Conservation (phyloP, 164 flowering plant genomes). For the Tinospora cordifolia region DNA sequence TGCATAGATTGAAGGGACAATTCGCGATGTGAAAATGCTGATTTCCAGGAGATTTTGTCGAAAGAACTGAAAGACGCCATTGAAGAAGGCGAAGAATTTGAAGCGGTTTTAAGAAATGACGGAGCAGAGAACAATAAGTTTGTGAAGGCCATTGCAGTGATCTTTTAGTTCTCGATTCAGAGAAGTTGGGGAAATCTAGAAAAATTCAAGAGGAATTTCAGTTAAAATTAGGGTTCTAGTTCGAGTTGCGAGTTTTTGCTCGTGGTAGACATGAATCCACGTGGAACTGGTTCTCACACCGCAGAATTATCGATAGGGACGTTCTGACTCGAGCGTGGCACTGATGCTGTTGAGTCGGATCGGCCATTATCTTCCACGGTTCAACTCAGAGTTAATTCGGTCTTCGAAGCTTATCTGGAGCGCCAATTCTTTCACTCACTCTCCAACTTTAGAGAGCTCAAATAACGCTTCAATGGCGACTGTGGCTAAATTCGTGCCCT, state of each 20-base stretch:
- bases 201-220: not conserved
- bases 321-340: too few species aligned
- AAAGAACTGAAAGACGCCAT: slow-evolving; percentile 20
- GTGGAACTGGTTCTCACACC: not conserved
- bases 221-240: not conserved
- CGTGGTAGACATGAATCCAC: slow-evolving; percentile 8
- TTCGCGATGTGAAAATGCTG: slow-evolving; percentile 34
- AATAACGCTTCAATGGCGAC: slow-evolving; percentile 10
- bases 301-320: not conserved
- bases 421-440: not conserved
- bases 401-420: not conserved
- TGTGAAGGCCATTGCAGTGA: slow-evolving; percentile 34
- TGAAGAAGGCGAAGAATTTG: slow-evolving; percentile 20
- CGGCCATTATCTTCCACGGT: not conserved
- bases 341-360: not conserved
- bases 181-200: slow-evolving; percentile 1
- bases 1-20: slow-evolving; percentile 23
- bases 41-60: slow-evolving; percentile 34
- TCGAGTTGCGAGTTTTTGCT: not conserved
- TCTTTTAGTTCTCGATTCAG: not conserved
- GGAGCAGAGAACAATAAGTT: slow-evolving; percentile 21
- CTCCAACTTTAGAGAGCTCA: not conserved
- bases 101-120: slow-evolving; percentile 17
- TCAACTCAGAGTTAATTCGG: not conserved
- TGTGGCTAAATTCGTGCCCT: slow-evolving; percentile 11